phyloP scores from a whole-genome alignment of 176 grass and related monocot genomes.

The Saccharum spontaneum region DNA sequence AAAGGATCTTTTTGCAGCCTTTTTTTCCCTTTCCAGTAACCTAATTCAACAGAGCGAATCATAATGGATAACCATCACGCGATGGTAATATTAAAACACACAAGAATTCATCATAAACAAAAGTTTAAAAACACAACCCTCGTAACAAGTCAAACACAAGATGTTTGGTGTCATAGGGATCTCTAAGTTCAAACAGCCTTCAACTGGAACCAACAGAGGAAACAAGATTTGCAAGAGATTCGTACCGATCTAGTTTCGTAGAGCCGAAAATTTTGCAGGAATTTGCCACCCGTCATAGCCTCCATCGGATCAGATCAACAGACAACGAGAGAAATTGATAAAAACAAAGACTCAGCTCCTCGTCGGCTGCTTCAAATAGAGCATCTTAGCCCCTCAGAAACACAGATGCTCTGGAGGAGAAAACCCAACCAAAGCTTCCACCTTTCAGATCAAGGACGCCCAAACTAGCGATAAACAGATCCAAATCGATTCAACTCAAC shows the following conservation, averaged over 20 bases:
- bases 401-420: conserved; percentile 23
- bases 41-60: conserved; percentile 31
- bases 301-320: conserved; percentile 54
- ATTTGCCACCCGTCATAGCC: conserved; percentile 48
- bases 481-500: conserved; percentile 36
- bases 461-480: not conserved
- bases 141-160: not conserved
- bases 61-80: conserved; percentile 12
- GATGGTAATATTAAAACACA: conserved; percentile 31
- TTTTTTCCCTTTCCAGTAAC: conserved; percentile 22
- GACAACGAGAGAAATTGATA: conserved; percentile 8
- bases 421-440: conserved; percentile 5
- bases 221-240: conserved; percentile 9
- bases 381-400: conserved; percentile 33
- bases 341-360: conserved; percentile 22
- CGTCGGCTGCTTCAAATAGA: conserved; percentile 56
- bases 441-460: conserved; percentile 17
- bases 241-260: conserved; percentile 96
- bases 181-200: not conserved
- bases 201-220: not conserved
- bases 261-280: conserved; percentile 90
- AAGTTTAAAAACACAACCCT: not conserved
- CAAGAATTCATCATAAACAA: not conserved
- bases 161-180: conserved; percentile 25
- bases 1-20: conserved; percentile 23